Percentiles rank a stretch among this genome's conserved stretches.
Conservation (phyloP, 2,329 filamentous ascomycete species). For the Ceratocystis variospora region DNA sequence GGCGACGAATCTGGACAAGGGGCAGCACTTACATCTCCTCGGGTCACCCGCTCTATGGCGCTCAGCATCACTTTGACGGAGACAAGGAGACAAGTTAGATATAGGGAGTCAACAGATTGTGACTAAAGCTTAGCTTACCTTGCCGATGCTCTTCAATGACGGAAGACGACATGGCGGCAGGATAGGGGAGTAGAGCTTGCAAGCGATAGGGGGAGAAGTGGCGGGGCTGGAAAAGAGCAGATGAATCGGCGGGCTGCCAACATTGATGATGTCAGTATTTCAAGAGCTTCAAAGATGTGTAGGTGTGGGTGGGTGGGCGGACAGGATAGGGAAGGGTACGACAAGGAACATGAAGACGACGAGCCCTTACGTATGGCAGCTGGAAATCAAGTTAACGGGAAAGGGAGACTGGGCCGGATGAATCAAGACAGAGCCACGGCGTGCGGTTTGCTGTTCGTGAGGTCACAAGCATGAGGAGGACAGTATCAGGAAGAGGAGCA, state of each 20-base stretch:
- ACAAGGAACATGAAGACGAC: not conserved
- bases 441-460: not conserved
- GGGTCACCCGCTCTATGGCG: slow-evolving; percentile 63
- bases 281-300: not conserved
- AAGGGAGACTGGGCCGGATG: no score
- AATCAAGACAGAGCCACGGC: not conserved
- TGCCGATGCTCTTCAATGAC: slow-evolving; percentile 68
- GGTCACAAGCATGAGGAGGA: not conserved
- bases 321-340: not conserved
- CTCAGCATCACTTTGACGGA: slow-evolving; percentile 45
- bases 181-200: not conserved
- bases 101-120: not conserved
- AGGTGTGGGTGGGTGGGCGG: slow-evolving; percentile 14
- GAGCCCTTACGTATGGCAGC: no score
- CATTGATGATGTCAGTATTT: not conserved
- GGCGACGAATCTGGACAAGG: not conserved
- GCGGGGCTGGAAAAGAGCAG: not conserved
- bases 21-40: slow-evolving; percentile 53
- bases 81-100: slow-evolving; percentile 25
- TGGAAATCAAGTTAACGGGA: no score
- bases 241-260: slow-evolving; percentile 25
- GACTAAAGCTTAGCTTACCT: slow-evolving; percentile 23
- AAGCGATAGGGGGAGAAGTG: not conserved
- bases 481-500: not conserved
- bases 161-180: slow-evolving; percentile 59